These are phyloP conservation scores for Scutellaria baicalensis DNA, from an alignment of 257 asterid genomes.

Conservation along the genomic window DNA sequence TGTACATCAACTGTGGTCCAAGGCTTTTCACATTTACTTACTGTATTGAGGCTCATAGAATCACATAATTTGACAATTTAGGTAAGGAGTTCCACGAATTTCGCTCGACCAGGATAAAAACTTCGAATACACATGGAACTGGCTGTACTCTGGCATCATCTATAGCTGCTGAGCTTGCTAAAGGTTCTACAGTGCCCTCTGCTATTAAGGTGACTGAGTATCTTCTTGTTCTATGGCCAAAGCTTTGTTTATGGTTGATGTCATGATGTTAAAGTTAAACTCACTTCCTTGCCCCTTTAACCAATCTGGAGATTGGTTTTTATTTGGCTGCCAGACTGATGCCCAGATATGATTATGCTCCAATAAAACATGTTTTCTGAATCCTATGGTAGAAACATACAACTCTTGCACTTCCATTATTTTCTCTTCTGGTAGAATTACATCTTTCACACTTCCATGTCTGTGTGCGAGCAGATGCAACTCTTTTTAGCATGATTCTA, in stretches of 20 bases:
- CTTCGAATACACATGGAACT: conserved; percentile 89
- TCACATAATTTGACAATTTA: conserved; percentile 24
- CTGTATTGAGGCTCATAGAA: background rate
- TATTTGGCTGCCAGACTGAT: background rate
- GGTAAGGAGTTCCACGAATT: conserved; percentile 77
- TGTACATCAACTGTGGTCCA: conserved; percentile 8
- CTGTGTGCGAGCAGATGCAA: background rate
- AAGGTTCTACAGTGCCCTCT: conserved; percentile 60
- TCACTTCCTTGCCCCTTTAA: background rate
- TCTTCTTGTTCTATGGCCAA: background rate
- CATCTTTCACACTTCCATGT: background rate
- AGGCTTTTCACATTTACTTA: background rate
- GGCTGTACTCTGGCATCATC: conserved; percentile 92
- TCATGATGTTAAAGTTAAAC: background rate
- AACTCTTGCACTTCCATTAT: background rate
- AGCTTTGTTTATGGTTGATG: conserved; percentile 6
- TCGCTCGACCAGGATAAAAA: conserved; percentile 55
- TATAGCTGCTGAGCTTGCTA: conserved; percentile 95
- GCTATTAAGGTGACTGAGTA: conserved; percentile 66
- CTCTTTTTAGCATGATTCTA: background rate
- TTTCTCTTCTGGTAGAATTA: background rate
- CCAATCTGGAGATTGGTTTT: background rate
- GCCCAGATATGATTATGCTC: background rate
- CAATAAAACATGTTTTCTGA: background rate
- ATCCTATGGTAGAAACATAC: background rate